A percentile compares a stretch with the other conserved stretches of the same genome.
phyloP scores from a whole-genome alignment of 2,329 filamentous ascomycete species.

The Cladosporium colombiae region DNA sequence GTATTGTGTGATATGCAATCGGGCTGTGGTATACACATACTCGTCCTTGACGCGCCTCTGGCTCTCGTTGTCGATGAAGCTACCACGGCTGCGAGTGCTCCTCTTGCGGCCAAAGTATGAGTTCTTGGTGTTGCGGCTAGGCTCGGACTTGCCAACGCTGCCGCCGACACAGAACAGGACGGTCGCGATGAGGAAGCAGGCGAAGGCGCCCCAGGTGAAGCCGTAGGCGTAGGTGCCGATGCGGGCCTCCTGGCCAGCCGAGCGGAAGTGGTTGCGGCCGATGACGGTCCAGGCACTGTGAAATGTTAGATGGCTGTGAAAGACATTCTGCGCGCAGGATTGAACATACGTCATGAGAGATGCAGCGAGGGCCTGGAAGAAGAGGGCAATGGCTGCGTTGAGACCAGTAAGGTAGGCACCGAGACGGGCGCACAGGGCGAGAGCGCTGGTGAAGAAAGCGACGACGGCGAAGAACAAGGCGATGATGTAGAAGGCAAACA shows the following conservation, averaged over 20 bases:
- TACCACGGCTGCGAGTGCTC: constrained; percentile 52
- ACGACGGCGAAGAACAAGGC: constrained; percentile 74
- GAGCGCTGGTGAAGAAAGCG: constrained; percentile 66
- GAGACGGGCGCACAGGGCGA: constrained; percentile 71
- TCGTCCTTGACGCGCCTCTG: constrained; percentile 69
- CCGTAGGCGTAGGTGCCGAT: constrained; percentile 71
- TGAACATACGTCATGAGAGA: constrained; percentile 72
- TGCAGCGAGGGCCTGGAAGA: constrained; percentile 68
- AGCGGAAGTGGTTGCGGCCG: constrained; percentile 66
- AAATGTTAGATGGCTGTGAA: constrained; percentile 26
- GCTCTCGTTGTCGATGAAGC: constrained; percentile 57
- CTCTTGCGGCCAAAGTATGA: constrained; percentile 53
- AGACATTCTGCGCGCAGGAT: background rate
- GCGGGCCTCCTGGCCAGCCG: constrained; percentile 56
- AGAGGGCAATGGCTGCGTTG: constrained; percentile 60
- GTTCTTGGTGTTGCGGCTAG: constrained; percentile 35
- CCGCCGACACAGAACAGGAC: constrained; percentile 68
- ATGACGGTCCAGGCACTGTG: constrained; percentile 66
- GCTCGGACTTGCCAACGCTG: constrained; percentile 50
- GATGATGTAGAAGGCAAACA: constrained; percentile 88
- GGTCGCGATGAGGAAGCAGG: constrained; percentile 64
- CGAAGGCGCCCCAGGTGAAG: constrained; percentile 74
- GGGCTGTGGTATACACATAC: constrained; percentile 48
- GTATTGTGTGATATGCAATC: background rate
- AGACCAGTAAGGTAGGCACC: constrained; percentile 67